Evolutionary conservation across 139 green algal genomes (phyloP).

Genomic region (Pleodorina starrii): DNA sequence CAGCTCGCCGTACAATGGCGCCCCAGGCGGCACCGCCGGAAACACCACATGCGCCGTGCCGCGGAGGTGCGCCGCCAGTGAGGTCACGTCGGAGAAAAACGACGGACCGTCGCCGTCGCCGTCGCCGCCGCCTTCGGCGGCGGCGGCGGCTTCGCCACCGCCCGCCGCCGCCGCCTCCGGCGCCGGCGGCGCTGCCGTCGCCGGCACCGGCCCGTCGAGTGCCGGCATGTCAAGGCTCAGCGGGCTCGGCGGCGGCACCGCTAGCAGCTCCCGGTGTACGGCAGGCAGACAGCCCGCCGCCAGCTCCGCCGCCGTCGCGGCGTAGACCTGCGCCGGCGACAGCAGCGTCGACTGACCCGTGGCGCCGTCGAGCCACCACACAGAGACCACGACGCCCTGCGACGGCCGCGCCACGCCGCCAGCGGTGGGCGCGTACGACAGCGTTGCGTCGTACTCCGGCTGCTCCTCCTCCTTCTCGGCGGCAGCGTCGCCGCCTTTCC

Average conservation of each 20-base stretch:
- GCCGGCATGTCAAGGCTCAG: neutral
- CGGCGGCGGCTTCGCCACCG: neutral
- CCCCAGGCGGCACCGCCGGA: constrained; percentile 13
- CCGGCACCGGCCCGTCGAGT: neutral
- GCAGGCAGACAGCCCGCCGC: constrained; percentile 28
- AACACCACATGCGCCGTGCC: constrained; percentile 61
- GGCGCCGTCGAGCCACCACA: constrained; percentile 43
- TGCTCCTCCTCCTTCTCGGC: neutral
- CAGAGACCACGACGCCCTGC: constrained; percentile 3
- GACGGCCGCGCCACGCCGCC: neutral
- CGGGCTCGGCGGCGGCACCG: constrained; percentile 27
- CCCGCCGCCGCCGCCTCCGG: neutral
- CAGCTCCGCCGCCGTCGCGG: constrained; percentile 39
- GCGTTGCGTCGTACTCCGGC: neutral
- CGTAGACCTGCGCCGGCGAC: constrained; percentile 39
- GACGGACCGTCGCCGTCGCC: neutral
- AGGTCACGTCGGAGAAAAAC: constrained; percentile 2
- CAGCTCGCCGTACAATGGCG: constrained; percentile 32
- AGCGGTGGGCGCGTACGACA: neutral
- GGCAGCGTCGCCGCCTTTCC: neutral
- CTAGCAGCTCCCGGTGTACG: constrained; percentile 32
- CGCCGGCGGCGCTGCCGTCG: neutral
- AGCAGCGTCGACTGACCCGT: constrained; percentile 14
- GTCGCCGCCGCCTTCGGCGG: neutral
- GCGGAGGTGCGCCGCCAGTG: constrained; percentile 59